Evolutionary conservation across 345 rosid species (phyloP).

Genomic region (Populus alba): DNA sequence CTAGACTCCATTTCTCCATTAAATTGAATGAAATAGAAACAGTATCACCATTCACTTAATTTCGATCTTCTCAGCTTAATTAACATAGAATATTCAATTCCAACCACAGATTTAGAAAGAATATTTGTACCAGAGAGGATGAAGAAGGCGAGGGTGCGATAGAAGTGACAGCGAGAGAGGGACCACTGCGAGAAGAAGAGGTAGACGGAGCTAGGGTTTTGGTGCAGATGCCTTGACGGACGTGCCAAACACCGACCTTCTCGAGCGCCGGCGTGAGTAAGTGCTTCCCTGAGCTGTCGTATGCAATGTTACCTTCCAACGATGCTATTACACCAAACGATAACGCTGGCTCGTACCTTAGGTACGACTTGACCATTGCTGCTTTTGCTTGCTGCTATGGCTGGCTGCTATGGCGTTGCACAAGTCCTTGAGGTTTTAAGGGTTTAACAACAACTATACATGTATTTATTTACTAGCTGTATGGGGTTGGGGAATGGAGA

Average conservation of each 20-base stretch:
- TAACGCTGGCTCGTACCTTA: slow-evolving; percentile 62
- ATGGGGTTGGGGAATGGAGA: too few species aligned
- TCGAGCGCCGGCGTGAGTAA: slow-evolving; percentile 81
- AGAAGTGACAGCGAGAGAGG: slow-evolving; percentile 54
- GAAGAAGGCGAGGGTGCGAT: slow-evolving; percentile 50
- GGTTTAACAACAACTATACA: neutral
- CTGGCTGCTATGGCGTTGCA: neutral
- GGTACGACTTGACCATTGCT: slow-evolving; percentile 74
- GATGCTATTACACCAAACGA: slow-evolving; percentile 68
- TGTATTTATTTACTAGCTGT: too few species aligned
- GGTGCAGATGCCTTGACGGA: slow-evolving; percentile 79
- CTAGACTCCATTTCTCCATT: too few species aligned
- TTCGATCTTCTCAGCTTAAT: too few species aligned
- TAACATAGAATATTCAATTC: neutral
- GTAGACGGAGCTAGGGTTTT: slow-evolving; percentile 58
- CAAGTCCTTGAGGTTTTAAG: slow-evolving; percentile 1
- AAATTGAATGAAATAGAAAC: too few species aligned
- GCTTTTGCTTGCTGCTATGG: neutral
- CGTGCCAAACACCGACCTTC: slow-evolving; percentile 85
- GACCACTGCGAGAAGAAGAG: slow-evolving; percentile 47
- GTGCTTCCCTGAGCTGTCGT: slow-evolving; percentile 64
- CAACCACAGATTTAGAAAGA: neutral
- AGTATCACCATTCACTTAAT: too few species aligned
- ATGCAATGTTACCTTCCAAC: slow-evolving; percentile 58
- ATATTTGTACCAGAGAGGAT: slow-evolving; percentile 53